These are phyloP conservation scores for Tylopilus orsonianus DNA, from an alignment of 1,284 basidiomycete genomes.

Conservation along the genomic window DNA sequence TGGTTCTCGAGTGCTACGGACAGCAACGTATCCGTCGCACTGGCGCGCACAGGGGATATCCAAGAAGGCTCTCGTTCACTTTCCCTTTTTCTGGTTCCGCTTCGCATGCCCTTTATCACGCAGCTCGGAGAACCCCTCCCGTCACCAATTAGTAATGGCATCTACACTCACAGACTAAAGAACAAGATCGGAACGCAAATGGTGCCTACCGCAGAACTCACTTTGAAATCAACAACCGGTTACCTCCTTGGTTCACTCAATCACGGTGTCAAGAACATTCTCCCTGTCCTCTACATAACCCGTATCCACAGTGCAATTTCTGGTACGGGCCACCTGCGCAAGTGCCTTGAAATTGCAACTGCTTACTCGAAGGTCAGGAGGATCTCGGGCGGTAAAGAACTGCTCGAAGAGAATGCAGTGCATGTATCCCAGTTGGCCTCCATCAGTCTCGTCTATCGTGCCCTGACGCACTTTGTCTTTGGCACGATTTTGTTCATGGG, in stretches of 20 bases:
- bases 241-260: slow-evolving; percentile 65
- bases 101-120: slow-evolving; percentile 53
- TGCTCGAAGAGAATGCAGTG: slow-evolving; percentile 56
- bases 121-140: slow-evolving; percentile 41
- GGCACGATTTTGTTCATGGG: slow-evolving; percentile 62
- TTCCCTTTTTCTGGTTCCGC: slow-evolving; percentile 70
- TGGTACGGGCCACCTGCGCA: slow-evolving; percentile 59
- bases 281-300: slow-evolving; percentile 76
- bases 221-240: slow-evolving; percentile 58
- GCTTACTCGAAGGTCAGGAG: slow-evolving; percentile 60
- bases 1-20: slow-evolving; percentile 87
- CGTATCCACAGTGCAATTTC: slow-evolving; percentile 67
- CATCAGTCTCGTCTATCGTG: slow-evolving; percentile 61
- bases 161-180: slow-evolving; percentile 73
- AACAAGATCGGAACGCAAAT: slow-evolving; percentile 78
- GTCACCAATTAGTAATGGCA: slow-evolving; percentile 61
- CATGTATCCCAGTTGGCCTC: slow-evolving; percentile 64
- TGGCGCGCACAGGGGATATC: slow-evolving; percentile 65
- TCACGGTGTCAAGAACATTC: slow-evolving; percentile 68
- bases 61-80: slow-evolving; percentile 59
- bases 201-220: slow-evolving; percentile 78
- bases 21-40: slow-evolving; percentile 66
- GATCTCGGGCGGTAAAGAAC: slow-evolving; percentile 47
- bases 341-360: slow-evolving; percentile 61
- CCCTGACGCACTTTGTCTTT: slow-evolving; percentile 62